phyloP scores from a whole-genome alignment of 768 basidiomycete species.

The Serendipita sp. region DNA sequence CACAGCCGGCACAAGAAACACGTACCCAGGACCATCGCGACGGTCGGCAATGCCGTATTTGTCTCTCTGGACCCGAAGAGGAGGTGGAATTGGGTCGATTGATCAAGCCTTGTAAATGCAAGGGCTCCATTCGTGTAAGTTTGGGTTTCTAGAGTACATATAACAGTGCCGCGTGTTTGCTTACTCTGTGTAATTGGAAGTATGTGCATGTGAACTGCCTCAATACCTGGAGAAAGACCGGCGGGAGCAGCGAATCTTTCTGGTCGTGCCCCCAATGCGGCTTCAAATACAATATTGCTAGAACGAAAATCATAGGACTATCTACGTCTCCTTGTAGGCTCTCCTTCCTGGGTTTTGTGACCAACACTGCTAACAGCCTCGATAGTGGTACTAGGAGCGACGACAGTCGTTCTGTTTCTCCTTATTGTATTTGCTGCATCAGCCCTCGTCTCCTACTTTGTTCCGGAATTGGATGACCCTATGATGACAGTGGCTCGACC shows the following conservation, averaged over 20 bases:
- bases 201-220: not conserved
- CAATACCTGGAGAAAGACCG: not conserved
- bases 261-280: not conserved
- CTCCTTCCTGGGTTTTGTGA: not conserved
- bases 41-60: not conserved
- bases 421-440: not conserved
- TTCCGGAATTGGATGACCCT: not conserved
- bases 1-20: not conserved
- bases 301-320: not conserved
- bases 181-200: not conserved
- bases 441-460: not conserved
- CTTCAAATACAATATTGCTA: not conserved
- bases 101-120: not conserved
- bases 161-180: not conserved
- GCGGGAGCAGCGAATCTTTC: not conserved
- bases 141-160: not conserved
- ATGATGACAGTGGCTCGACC: not conserved
- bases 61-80: not conserved
- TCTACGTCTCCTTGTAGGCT: not conserved
- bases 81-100: not conserved
- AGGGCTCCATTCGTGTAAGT: not conserved
- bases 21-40: not conserved
- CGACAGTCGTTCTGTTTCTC: not conserved
- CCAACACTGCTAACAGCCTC: not conserved
- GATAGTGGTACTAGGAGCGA: not conserved